Evolutionary conservation across 2,329 filamentous ascomycete genomes (phyloP).

Genomic region (Botryotinia calthae): DNA sequence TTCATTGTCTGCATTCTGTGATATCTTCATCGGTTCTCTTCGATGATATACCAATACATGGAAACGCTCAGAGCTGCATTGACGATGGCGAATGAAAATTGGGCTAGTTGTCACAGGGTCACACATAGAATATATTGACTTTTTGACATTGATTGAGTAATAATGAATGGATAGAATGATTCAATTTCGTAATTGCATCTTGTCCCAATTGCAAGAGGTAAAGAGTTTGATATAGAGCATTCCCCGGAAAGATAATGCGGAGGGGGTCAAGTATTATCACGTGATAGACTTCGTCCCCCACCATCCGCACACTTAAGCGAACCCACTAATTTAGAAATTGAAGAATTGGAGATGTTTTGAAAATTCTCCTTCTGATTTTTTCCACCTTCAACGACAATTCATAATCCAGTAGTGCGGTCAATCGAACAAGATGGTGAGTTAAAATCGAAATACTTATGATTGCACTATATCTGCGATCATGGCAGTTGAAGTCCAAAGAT

Average conservation of each 20-base stretch:
- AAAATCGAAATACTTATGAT: constrained; percentile 33
- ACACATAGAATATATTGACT: neutral
- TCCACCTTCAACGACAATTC: constrained; percentile 41
- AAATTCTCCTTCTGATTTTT: constrained; percentile 16
- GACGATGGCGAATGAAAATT: neutral
- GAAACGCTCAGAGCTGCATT: neutral
- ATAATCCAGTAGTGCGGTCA: constrained; percentile 42
- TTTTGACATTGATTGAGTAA: neutral
- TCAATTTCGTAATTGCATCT: neutral
- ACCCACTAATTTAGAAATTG: constrained; percentile 12
- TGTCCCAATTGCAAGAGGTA: neutral
- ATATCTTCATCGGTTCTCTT: neutral
- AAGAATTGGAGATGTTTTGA: constrained; percentile 6
- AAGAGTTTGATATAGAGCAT: neutral
- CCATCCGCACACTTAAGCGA: constrained; percentile 13
- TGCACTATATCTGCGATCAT: constrained; percentile 22
- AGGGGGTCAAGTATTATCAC: neutral
- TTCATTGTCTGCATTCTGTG: neutral
- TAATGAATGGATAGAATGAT: neutral
- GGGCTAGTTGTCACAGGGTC: neutral
- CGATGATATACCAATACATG: neutral
- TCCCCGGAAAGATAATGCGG: neutral
- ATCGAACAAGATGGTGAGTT: constrained; percentile 68
- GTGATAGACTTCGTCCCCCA: constrained; percentile 17
- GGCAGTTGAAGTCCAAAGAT: constrained; percentile 28